phyloP scores from a whole-genome alignment of 768 basidiomycete species.

The Multifurca ochricompacta region DNA sequence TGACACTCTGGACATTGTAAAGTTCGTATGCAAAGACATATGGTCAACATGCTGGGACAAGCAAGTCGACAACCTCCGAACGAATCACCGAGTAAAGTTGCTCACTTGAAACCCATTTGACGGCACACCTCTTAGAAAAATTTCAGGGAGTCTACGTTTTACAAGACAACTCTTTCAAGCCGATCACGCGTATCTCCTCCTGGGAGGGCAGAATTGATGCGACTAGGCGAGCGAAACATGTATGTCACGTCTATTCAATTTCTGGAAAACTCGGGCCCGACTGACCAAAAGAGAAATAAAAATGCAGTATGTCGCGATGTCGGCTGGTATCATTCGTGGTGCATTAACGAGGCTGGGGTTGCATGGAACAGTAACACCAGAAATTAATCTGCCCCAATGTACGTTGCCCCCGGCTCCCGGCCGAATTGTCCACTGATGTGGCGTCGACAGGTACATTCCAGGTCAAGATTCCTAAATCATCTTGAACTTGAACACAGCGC shows the following conservation, averaged over 20 bases:
- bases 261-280: neutral
- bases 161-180: constrained; percentile 87
- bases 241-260: constrained; percentile 30
- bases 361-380: constrained; percentile 65
- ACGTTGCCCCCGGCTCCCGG: constrained; percentile 22
- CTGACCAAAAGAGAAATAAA: neutral
- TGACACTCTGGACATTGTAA: constrained; percentile 84
- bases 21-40: constrained; percentile 95
- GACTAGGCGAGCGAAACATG: constrained; percentile 60
- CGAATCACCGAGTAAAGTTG: constrained; percentile 76
- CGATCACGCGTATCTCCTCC: constrained; percentile 72
- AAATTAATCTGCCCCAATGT: constrained; percentile 87
- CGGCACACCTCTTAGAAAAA: neutral
- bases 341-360: constrained; percentile 73
- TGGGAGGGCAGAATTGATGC: constrained; percentile 73
- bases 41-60: constrained; percentile 91
- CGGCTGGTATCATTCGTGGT: constrained; percentile 79
- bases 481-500: constrained; percentile 26
- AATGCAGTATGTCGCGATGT: constrained; percentile 68
- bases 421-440: neutral
- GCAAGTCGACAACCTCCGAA: constrained; percentile 91
- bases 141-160: constrained; percentile 84
- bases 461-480: constrained; percentile 65
- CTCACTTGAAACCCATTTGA: neutral
- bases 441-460: constrained; percentile 64